A percentile compares a stretch with the other conserved stretches of the same genome.
These are phyloP conservation scores for Teunomyces panamensis DNA, from an alignment of 805 yeast species.

Conservation along the genomic window DNA sequence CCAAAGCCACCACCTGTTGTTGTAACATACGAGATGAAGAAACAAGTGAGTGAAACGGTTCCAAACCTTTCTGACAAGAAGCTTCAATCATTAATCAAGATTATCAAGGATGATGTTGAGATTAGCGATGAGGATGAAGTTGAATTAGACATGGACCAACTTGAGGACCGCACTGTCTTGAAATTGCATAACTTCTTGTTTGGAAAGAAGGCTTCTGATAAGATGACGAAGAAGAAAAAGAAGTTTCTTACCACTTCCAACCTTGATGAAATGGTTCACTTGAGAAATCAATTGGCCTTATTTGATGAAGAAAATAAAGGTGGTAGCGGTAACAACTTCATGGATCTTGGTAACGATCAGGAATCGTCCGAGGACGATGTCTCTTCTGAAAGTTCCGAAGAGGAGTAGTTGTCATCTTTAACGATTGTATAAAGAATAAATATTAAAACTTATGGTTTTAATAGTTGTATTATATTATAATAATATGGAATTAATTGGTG, in stretches of 20 bases:
- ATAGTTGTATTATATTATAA: constrained; percentile 1
- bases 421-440: constrained; percentile 3
- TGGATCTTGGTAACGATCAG: constrained; percentile 32
- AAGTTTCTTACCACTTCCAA: constrained; percentile 32
- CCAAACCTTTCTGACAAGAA: constrained; percentile 74
- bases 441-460: constrained; percentile 1
- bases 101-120: constrained; percentile 69
- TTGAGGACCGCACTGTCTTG: constrained; percentile 78
- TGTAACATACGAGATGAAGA: constrained; percentile 95
- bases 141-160: constrained; percentile 91
- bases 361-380: constrained; percentile 55
- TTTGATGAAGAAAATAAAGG: constrained; percentile 32
- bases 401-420: constrained; percentile 44
- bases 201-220: constrained; percentile 37
- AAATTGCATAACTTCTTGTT: constrained; percentile 79
- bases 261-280: constrained; percentile 62
- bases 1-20: constrained; percentile 17
- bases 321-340: constrained; percentile 16
- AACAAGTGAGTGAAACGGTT: constrained; percentile 84
- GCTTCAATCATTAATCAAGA: constrained; percentile 76
- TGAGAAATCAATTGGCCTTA: constrained; percentile 47
- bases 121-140: constrained; percentile 77
- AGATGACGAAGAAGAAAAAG: constrained; percentile 44
- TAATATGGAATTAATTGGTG: neutral
- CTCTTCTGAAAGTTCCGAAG: constrained; percentile 63